phyloP scores from a whole-genome alignment of 345 rosid genomes.

The Arabidopsis arenosa region DNA sequence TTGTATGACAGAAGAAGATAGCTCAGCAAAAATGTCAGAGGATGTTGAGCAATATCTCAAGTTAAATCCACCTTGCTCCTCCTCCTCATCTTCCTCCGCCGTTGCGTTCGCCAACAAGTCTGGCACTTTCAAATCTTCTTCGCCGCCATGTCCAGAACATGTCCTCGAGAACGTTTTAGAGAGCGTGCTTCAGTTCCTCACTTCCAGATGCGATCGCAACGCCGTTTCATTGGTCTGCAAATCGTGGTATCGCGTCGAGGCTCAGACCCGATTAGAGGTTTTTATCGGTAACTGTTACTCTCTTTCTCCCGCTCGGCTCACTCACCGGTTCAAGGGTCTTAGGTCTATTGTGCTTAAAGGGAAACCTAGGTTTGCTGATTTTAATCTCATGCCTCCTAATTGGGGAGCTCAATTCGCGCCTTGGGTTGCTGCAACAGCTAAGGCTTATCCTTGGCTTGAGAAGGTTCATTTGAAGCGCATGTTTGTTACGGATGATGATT shows the following conservation, averaged over 20 bases:
- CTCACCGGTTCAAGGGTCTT: conserved; percentile 62
- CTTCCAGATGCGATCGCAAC: conserved; percentile 79
- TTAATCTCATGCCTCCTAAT: conserved; percentile 70
- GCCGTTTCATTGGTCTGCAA: conserved; percentile 85
- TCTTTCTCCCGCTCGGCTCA: conserved; percentile 66
- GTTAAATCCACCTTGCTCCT: conserved; percentile 47
- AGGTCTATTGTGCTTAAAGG: conserved; percentile 69
- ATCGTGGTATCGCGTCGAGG: conserved; percentile 82
- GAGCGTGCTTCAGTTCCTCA: conserved; percentile 78
- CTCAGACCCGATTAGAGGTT: conserved; percentile 71
- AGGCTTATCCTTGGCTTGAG: conserved; percentile 80
- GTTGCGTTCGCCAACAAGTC: conserved; percentile 31
- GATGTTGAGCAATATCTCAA: conserved; percentile 57
- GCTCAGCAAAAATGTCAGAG: conserved; percentile 55
- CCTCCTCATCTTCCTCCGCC: conserved; percentile 27
- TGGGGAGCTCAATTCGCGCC: conserved; percentile 85
- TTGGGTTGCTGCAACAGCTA: conserved; percentile 62
- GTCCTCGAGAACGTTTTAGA: conserved; percentile 88
- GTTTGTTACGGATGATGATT: conserved; percentile 79
- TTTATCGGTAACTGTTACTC: conserved; percentile 90
- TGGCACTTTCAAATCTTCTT: conserved; percentile 32
- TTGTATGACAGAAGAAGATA: conserved; percentile 36
- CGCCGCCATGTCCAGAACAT: conserved; percentile 54
- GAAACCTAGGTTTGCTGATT: conserved; percentile 87
- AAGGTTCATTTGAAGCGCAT: conserved; percentile 79